Conservation (phyloP, 306 rosid species). For the Sophora flavescens region DNA sequence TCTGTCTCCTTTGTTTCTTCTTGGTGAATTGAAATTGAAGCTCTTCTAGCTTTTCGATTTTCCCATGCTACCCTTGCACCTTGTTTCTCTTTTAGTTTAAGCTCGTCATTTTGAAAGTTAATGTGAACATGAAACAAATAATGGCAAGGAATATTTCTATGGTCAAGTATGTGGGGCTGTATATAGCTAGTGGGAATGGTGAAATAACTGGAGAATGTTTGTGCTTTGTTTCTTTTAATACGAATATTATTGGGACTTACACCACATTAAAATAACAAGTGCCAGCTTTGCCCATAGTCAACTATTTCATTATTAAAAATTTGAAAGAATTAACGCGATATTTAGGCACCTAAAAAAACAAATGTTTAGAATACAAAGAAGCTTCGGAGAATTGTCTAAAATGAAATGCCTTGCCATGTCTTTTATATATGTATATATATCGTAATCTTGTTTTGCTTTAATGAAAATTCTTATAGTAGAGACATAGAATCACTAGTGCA, state of each 20-base stretch:
- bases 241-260: constrained; percentile 45
- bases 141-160: neutral
- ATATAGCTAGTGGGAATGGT: constrained; percentile 41
- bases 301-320: constrained; percentile 31
- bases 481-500: too few relatives aligned
- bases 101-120: neutral
- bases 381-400: neutral
- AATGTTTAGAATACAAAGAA: neutral
- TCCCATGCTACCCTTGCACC: neutral
- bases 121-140: neutral
- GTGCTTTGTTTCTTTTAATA: constrained; percentile 41
- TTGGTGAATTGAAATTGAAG: neutral
- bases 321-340: neutral
- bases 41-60: neutral
- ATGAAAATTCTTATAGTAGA: neutral
- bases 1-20: neutral
- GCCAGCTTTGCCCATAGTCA: constrained; percentile 8
- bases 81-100: neutral
- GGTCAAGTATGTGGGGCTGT: constrained; percentile 52
- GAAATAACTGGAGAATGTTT: constrained; percentile 53
- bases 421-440: neutral
- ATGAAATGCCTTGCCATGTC: neutral
- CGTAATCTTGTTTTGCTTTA: neutral
- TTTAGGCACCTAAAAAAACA: neutral
- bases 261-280: constrained; percentile 1